Evolutionary conservation across 2,329 filamentous ascomycete genomes (phyloP).

Genomic region (Fusarium setosum): DNA sequence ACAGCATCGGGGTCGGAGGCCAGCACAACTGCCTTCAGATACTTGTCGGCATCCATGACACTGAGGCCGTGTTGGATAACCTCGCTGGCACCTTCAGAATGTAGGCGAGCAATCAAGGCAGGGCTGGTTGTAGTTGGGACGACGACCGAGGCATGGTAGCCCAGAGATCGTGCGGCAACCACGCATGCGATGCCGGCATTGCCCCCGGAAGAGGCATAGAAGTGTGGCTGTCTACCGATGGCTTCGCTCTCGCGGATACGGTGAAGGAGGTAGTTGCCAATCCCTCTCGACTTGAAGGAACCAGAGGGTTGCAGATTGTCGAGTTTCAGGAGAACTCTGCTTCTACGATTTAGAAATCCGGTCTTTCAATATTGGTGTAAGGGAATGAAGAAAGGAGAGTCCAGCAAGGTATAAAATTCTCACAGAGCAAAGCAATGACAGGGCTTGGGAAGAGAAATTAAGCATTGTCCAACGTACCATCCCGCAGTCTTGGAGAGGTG

Average conservation of each 20-base stretch:
- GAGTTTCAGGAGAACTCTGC: conserved; percentile 85
- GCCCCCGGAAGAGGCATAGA: conserved; percentile 80
- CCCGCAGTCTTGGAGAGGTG: conserved; percentile 73
- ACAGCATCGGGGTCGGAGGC: conserved; percentile 54
- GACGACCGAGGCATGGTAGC: conserved; percentile 75
- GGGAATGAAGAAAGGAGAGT: background rate
- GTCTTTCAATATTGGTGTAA: background rate
- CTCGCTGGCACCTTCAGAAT: conserved; percentile 67
- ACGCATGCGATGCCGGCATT: conserved; percentile 86
- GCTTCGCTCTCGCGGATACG: conserved; percentile 44
- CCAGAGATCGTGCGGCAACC: conserved; percentile 73
- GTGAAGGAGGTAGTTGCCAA: conserved; percentile 76
- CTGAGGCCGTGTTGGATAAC: conserved; percentile 75
- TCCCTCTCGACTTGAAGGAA: conserved; percentile 85
- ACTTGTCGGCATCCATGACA: conserved; percentile 76
- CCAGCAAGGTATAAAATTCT: background rate
- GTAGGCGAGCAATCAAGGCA: conserved; percentile 76
- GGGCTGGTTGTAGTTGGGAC: conserved; percentile 74
- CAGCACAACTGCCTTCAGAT: conserved; percentile 67
- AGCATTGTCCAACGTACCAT: conserved; percentile 61
- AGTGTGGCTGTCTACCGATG: conserved; percentile 57
- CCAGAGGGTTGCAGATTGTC: conserved; percentile 85
- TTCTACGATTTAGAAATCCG: conserved; percentile 41
- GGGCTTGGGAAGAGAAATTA: background rate
- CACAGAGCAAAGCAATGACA: background rate